Percentiles rank a stretch among this genome's conserved stretches.
Evolutionary conservation across 2,329 filamentous ascomycete species (phyloP).

Genomic region (Nakataea oryzae): DNA sequence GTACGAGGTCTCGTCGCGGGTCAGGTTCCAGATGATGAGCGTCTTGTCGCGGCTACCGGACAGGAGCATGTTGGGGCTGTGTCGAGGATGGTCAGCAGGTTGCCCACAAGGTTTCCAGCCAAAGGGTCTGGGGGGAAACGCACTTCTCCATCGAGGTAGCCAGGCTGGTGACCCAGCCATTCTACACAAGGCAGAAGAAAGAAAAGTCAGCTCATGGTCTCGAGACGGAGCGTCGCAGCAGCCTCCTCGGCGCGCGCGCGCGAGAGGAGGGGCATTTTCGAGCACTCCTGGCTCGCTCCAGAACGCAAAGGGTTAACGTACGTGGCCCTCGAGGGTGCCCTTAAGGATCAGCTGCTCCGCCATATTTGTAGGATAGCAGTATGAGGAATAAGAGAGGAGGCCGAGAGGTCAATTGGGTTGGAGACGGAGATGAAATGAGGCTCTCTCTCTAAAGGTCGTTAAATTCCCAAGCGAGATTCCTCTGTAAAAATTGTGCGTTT

Average conservation of each 20-base stretch:
- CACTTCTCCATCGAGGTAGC: conserved; percentile 99
- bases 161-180: conserved; percentile 98
- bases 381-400: conserved; percentile 16
- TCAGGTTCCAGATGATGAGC: conserved; percentile 99
- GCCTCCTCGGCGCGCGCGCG: not conserved
- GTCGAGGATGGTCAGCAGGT: conserved; percentile 14
- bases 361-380: conserved; percentile 43
- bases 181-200: conserved; percentile 31
- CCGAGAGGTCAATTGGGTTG: conserved; percentile 1
- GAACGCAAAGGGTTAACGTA: conserved; percentile 33
- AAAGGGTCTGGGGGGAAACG: conserved; percentile 20
- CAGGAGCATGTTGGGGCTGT: conserved; percentile 97
- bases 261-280: not conserved
- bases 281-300: conserved; percentile 2
- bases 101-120: not conserved
- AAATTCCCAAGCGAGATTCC: not conserved
- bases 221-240: conserved; percentile 3
- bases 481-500: not conserved
- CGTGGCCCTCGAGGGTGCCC: conserved; percentile 96
- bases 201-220: conserved; percentile 14
- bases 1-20: conserved; percentile 95
- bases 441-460: not conserved
- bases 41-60: conserved; percentile 97
- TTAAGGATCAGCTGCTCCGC: conserved; percentile 92
- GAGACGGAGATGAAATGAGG: not conserved